Conservation (phyloP, 345 rosid genomes). For the Camelina sativa region DNA sequence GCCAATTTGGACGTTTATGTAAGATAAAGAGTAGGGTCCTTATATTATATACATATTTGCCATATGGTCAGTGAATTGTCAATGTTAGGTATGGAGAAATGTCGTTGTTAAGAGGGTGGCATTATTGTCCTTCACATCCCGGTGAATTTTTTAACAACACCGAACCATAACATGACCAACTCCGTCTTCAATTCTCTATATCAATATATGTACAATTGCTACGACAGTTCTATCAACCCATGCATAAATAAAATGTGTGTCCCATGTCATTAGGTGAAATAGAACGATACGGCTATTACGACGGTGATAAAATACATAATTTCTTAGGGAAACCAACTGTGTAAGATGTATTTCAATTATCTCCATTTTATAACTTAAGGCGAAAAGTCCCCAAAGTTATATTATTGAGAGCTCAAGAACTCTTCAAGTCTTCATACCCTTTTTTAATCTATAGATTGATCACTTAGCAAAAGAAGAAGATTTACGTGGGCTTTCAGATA, state of each 20-base stretch:
- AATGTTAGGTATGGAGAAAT: constrained; percentile 42
- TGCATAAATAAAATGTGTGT: not conserved
- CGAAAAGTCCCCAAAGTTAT: constrained; percentile 1
- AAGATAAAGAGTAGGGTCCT: constrained; percentile 28
- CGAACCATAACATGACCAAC: constrained; percentile 1
- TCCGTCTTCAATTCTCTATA: not conserved
- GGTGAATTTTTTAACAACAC: constrained; percentile 14
- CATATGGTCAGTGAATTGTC: constrained; percentile 39
- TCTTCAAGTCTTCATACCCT: not conserved
- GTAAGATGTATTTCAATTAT: not conserved
- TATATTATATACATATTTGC: constrained; percentile 7
- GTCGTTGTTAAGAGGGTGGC: constrained; percentile 39
- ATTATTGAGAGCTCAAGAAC: not conserved
- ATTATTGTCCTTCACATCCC: constrained; percentile 25
- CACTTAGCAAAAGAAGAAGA: not conserved
- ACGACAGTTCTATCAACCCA: not conserved
- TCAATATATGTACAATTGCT: not conserved
- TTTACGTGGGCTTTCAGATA: constrained; percentile 7
- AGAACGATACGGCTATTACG: not conserved
- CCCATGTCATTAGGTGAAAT: not conserved
- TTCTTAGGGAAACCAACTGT: not conserved
- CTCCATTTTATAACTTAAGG: not conserved
- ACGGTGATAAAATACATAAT: not conserved
- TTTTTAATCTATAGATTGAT: too few species aligned
- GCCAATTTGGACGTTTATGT: too few species aligned